These are phyloP conservation scores for Hypoxylon rubiginosum DNA, from an alignment of 2,329 filamentous ascomycete species.

Conservation along the genomic window DNA sequence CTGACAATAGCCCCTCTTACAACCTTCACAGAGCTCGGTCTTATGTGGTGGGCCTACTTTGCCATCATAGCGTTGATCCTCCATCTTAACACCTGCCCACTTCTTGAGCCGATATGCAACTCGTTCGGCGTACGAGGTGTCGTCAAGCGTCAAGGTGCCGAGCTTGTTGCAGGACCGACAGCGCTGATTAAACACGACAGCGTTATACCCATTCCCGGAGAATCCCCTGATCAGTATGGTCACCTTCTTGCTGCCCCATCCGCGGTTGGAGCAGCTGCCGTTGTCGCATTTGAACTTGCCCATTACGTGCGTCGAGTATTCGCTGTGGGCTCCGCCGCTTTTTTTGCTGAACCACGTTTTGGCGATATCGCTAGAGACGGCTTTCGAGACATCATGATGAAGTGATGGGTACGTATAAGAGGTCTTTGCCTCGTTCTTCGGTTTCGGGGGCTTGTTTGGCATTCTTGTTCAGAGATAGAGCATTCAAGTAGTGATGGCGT, in stretches of 20 bases:
- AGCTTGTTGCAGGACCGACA: constrained; percentile 41
- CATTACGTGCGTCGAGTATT: constrained; percentile 39
- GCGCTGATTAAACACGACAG: constrained; percentile 45
- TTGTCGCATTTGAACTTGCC: constrained; percentile 38
- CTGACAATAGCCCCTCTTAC: constrained; percentile 16
- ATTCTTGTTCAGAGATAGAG: neutral
- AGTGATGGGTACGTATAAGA: constrained; percentile 15
- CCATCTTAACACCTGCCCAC: constrained; percentile 42
- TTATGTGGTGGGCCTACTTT: constrained; percentile 29
- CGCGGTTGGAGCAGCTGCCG: constrained; percentile 11
- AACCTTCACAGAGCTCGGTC: constrained; percentile 38
- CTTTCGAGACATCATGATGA: constrained; percentile 3
- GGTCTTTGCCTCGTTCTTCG: neutral
- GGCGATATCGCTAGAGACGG: constrained; percentile 9
- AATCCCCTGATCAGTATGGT: constrained; percentile 41
- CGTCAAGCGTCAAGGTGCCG: constrained; percentile 39
- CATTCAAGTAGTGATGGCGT: neutral
- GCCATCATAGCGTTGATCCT: neutral
- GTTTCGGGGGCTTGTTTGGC: neutral
- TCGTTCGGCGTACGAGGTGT: constrained; percentile 44
- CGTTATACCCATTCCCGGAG: constrained; percentile 41
- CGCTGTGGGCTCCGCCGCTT: neutral
- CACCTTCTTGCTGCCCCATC: constrained; percentile 40
- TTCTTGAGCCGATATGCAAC: constrained; percentile 47
- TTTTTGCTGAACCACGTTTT: constrained; percentile 16